Percentiles rank a stretch among this genome's conserved stretches.
phyloP scores from a whole-genome alignment of 352 stramenopile genomes.

The Globisporangium barbulae region DNA sequence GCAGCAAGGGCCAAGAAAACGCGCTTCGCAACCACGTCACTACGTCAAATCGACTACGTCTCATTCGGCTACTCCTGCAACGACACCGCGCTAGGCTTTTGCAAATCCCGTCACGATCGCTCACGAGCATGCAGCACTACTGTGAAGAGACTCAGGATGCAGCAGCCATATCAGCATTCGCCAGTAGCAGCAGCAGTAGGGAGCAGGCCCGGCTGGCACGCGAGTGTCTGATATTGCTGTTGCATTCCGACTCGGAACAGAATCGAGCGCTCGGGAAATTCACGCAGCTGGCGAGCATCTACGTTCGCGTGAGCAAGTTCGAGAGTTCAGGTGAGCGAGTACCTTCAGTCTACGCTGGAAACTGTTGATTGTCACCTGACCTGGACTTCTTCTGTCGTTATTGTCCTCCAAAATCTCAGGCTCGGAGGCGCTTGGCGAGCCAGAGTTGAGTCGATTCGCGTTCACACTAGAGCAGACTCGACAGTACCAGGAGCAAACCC shows the following conservation, averaged over 20 bases:
- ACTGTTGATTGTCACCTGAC: background rate
- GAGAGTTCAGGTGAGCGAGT: constrained; percentile 2
- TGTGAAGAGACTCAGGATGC: background rate
- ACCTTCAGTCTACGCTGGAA: too few species aligned
- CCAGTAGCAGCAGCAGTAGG: background rate
- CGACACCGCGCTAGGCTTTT: background rate
- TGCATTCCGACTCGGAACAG: background rate
- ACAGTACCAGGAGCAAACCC: constrained; percentile 13
- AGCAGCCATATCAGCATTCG: background rate
- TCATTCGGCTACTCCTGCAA: constrained; percentile 27
- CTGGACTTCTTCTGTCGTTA: background rate
- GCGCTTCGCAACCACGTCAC: too few species aligned
- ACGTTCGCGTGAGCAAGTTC: background rate
- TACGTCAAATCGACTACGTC: constrained; percentile 21
- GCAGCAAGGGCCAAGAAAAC: background rate
- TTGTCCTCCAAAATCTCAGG: background rate
- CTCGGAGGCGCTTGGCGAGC: constrained; percentile 13
- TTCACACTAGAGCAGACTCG: constrained; percentile 18
- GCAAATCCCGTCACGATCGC: background rate
- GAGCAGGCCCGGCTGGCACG: background rate
- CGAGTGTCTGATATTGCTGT: constrained; percentile 4
- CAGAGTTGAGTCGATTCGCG: constrained; percentile 28
- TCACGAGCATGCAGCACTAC: constrained; percentile 1
- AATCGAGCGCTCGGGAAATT: background rate
- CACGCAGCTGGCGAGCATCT: background rate